These are phyloP conservation scores for Phytophthora sp. DNA, from an alignment of 352 stramenopile species.

Conservation along the genomic window DNA sequence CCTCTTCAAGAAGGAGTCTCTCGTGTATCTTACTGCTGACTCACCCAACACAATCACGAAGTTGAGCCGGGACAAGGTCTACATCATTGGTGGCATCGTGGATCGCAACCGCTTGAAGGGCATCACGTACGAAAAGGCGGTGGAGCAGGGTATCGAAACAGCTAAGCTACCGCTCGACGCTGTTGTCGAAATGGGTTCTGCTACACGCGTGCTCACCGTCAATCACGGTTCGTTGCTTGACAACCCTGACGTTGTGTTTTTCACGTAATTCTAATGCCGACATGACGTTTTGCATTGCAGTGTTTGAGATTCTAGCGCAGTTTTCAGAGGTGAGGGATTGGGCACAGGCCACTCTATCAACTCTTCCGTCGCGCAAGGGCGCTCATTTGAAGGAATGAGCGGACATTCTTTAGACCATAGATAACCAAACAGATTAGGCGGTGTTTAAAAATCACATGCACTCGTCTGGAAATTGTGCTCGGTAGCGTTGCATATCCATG, in stretches of 20 bases:
- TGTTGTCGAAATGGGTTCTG: slow-evolving; percentile 71
- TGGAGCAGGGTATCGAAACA: slow-evolving; percentile 90
- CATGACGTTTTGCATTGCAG: slow-evolving; percentile 28
- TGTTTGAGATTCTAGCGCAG: slow-evolving; percentile 83
- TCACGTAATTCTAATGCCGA: background rate
- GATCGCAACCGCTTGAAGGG: slow-evolving; percentile 97
- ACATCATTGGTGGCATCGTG: slow-evolving; percentile 98
- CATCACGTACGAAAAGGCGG: slow-evolving; percentile 91
- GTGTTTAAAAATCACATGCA: slow-evolving; percentile 10
- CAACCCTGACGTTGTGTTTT: background rate
- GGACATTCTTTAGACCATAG: slow-evolving; percentile 9
- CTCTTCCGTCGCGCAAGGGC: slow-evolving; percentile 75
- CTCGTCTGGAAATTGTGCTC: background rate
- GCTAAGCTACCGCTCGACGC: slow-evolving; percentile 93
- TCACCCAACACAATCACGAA: slow-evolving; percentile 91
- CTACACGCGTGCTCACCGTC: slow-evolving; percentile 86
- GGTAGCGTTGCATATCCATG: background rate
- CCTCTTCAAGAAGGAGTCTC: slow-evolving; percentile 77
- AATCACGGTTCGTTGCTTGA: slow-evolving; percentile 82
- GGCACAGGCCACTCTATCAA: slow-evolving; percentile 70
- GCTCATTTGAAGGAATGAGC: slow-evolving; percentile 54
- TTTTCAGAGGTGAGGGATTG: slow-evolving; percentile 77
- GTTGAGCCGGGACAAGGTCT: slow-evolving; percentile 91
- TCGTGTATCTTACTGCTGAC: slow-evolving; percentile 96
- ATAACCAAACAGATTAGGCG: slow-evolving; percentile 11